These are phyloP conservation scores for Durio zibethinus DNA, from an alignment of 345 rosid genomes.

Conservation along the genomic window DNA sequence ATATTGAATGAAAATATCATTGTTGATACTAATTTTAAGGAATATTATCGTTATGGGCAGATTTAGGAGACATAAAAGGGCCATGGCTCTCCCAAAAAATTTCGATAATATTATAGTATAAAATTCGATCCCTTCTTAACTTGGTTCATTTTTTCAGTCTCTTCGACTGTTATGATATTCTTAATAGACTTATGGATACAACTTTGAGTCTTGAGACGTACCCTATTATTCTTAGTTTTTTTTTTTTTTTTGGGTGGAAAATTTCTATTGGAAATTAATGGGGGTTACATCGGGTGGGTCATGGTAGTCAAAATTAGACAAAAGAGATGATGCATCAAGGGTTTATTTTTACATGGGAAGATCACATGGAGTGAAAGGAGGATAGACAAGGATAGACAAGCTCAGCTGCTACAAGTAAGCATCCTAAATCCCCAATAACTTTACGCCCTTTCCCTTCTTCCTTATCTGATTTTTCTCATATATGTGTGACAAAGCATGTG, in stretches of 20 bases:
- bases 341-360: background rate
- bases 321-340: slow-evolving; percentile 7
- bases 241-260: background rate
- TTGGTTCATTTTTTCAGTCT: too few relatives aligned
- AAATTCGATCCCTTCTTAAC: too few relatives aligned
- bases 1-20: too few relatives aligned
- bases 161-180: too few relatives aligned
- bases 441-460: background rate
- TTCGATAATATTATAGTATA: too few relatives aligned
- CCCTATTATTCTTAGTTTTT: too few relatives aligned
- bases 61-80: too few relatives aligned
- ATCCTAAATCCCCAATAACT: background rate
- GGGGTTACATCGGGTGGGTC: slow-evolving; percentile 18
- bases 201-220: too few relatives aligned
- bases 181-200: too few relatives aligned
- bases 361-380: slow-evolving; percentile 14
- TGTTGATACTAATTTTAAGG: too few relatives aligned
- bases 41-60: too few relatives aligned
- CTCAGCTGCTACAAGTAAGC: background rate
- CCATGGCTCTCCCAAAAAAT: too few relatives aligned
- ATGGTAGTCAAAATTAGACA: slow-evolving; percentile 20
- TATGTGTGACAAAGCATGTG: slow-evolving; percentile 8
- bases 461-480: background rate
- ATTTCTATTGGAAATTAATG: background rate
- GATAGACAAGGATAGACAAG: slow-evolving; percentile 8